A percentile compares a stretch with the other conserved stretches of the same genome.
Evolutionary conservation across 306 rosid species (phyloP).

Genomic region (Cicer pinnatifidum): DNA sequence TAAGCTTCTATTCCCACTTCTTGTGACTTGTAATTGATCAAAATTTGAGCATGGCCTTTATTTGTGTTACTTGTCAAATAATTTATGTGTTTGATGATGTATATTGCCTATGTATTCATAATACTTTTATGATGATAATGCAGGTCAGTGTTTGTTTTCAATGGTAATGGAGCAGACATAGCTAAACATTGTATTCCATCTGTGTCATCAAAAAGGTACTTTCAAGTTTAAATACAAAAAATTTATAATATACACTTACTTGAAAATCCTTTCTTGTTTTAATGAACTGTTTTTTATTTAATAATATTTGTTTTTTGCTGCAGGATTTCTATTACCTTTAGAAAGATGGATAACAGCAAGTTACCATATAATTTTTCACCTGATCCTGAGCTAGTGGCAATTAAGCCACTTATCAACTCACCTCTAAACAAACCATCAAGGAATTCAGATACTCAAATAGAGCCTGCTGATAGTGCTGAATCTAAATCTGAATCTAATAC

Average conservation of each 20-base stretch:
- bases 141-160: slow-evolving; percentile 61
- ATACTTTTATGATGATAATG: slow-evolving; percentile 24
- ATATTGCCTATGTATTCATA: background rate
- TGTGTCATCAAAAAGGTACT: slow-evolving; percentile 56
- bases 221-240: background rate
- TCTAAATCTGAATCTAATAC: background rate
- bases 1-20: slow-evolving; percentile 29
- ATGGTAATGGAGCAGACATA: slow-evolving; percentile 61
- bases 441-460: slow-evolving; percentile 27
- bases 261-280: background rate
- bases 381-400: slow-evolving; percentile 52
- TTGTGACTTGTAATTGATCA: slow-evolving; percentile 17
- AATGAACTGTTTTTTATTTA: slow-evolving; percentile 6
- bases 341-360: slow-evolving; percentile 62
- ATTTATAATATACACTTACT: background rate
- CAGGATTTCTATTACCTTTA: slow-evolving; percentile 74
- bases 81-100: slow-evolving; percentile 6
- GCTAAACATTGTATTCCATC: slow-evolving; percentile 68
- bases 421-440: background rate
- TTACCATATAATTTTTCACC: slow-evolving; percentile 49
- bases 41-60: slow-evolving; percentile 6
- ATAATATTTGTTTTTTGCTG: slow-evolving; percentile 2
- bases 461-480: background rate
- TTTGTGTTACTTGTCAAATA: background rate
- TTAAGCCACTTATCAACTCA: slow-evolving; percentile 48